A percentile compares a stretch with the other conserved stretches of the same genome.
Evolutionary conservation across 2,329 filamentous ascomycete genomes (phyloP).

Genomic region (Amylocarpus encephaloides): DNA sequence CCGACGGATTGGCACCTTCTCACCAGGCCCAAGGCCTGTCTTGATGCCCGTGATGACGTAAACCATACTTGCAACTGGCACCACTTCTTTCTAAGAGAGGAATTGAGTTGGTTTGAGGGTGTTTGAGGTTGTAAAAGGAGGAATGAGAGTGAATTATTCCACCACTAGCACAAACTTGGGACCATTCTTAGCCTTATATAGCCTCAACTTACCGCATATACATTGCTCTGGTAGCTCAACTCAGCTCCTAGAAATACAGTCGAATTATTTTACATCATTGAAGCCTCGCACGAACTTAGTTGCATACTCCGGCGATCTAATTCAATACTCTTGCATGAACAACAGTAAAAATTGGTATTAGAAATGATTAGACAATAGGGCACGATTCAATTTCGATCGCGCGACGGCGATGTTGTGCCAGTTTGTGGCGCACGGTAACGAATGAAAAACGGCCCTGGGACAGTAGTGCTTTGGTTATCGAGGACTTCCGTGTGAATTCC

Average conservation of each 20-base stretch:
- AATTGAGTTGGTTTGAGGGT: background rate
- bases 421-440: no score
- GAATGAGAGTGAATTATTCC: background rate
- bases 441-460: no score
- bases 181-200: background rate
- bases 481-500: no score
- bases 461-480: no score
- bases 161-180: background rate
- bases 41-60: constrained; percentile 17
- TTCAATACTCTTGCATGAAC: no score
- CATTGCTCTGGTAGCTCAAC: background rate
- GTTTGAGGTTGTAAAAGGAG: background rate
- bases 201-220: background rate
- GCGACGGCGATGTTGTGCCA: no score
- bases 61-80: background rate
- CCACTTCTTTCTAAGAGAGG: background rate
- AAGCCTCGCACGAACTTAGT: background rate
- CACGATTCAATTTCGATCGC: no score
- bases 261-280: background rate
- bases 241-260: background rate
- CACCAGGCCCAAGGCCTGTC: constrained; percentile 10
- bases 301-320: no score
- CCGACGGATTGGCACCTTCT: constrained; percentile 12
- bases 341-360: no score
- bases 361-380: no score